These are phyloP conservation scores for Xylariaceae sp. DNA, from an alignment of 2,329 filamentous ascomycete species.

Conservation along the genomic window DNA sequence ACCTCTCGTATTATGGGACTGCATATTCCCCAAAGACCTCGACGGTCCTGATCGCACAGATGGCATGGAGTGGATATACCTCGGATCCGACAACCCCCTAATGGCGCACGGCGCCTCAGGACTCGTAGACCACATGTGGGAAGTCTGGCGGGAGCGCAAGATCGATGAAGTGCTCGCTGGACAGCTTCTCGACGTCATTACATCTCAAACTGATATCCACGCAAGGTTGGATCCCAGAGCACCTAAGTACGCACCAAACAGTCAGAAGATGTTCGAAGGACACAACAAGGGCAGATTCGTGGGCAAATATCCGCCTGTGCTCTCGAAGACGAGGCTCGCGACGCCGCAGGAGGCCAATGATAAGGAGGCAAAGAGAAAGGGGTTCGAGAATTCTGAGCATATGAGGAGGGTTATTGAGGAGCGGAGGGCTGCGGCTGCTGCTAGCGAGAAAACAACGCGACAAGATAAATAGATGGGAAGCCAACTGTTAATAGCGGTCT, in stretches of 20 bases:
- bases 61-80: conserved; percentile 73
- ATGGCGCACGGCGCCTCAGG: conserved; percentile 64
- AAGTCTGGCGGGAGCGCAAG: conserved; percentile 77
- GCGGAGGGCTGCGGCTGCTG: conserved; percentile 36
- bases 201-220: conserved; percentile 34
- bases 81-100: conserved; percentile 61
- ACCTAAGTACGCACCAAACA: conserved; percentile 16
- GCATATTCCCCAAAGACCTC: conserved; percentile 67
- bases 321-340: conserved; percentile 49
- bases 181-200: conserved; percentile 65
- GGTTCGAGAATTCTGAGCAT: conserved; percentile 52
- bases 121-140: conserved; percentile 76
- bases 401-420: conserved; percentile 29
- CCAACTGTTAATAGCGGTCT: too few species aligned
- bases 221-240: conserved; percentile 17
- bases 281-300: conserved; percentile 48
- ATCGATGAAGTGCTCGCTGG: conserved; percentile 85
- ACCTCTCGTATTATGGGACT: conserved; percentile 94
- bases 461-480: conserved; percentile 24
- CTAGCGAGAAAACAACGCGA: conserved; percentile 5
- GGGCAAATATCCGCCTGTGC: conserved; percentile 55
- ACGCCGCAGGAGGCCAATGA: conserved; percentile 57
- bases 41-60: conserved; percentile 43
- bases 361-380: conserved; percentile 59
- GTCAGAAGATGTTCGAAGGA: conserved; percentile 51